A percentile compares a stretch with the other conserved stretches of the same genome.
These are phyloP conservation scores for Saturnispora silvae DNA, from an alignment of 805 yeast species.

Conservation along the genomic window DNA sequence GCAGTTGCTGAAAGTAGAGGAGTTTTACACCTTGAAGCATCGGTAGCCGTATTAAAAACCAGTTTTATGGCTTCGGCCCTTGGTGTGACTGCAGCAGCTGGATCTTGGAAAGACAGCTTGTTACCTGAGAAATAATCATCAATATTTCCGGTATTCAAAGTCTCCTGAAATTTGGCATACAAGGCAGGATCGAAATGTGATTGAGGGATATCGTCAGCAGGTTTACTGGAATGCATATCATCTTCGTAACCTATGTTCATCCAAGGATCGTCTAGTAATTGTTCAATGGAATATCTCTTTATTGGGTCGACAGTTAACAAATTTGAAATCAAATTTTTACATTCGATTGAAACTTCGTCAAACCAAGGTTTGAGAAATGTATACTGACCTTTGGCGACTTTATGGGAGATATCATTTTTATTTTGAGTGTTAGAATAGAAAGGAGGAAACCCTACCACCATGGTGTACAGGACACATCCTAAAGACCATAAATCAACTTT, in stretches of 20 bases:
- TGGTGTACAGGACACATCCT: constrained; percentile 60
- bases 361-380: constrained; percentile 80
- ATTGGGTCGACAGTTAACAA: constrained; percentile 62
- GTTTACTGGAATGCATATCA: constrained; percentile 9
- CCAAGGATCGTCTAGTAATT: constrained; percentile 69
- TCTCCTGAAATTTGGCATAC: constrained; percentile 21
- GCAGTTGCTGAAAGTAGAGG: constrained; percentile 1
- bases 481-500: constrained; percentile 67
- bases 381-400: constrained; percentile 62
- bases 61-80: constrained; percentile 30
- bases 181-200: constrained; percentile 20
- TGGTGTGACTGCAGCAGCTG: constrained; percentile 21
- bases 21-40: constrained; percentile 17
- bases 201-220: constrained; percentile 23
- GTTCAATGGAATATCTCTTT: constrained; percentile 56
- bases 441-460: constrained; percentile 67
- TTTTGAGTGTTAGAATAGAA: constrained; percentile 57
- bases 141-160: constrained; percentile 16
- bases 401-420: constrained; percentile 47
- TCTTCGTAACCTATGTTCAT: constrained; percentile 23
- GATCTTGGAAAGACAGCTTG: constrained; percentile 1
- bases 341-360: constrained; percentile 69
- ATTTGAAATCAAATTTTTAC: constrained; percentile 56
- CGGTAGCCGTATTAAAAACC: constrained; percentile 29
- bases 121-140: constrained; percentile 16